Base-by-base conservation (phyloP, 768 basidiomycete species). In the Russula earlei region DNA sequence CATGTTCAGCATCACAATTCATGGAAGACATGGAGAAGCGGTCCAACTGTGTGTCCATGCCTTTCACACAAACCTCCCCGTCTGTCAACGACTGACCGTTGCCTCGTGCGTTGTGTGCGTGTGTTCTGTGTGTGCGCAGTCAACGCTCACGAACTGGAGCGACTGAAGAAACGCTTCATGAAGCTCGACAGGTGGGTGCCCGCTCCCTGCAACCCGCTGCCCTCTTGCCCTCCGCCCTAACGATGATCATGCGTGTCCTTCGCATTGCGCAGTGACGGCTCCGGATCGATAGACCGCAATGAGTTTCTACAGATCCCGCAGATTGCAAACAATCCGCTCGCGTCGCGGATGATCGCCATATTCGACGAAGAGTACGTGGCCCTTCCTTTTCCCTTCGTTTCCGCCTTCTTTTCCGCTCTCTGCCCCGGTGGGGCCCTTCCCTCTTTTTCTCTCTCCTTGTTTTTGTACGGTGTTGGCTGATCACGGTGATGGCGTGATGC, bases 241-340 rank as follows among this genome's bases (percentile, higher is more conserved):
- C 34, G 5, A 22, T 19, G 37, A 40, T 50, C 19, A 29, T 8
- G 22, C 33, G 34, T n/a, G n/a, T 19, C n/a, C 33, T 38, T 17
- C 33, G 19, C 34, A 25, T 24, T 31, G 6, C 25, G 29, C 45
- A 92, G 93, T 65, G 93, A 99, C 72, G 93, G 93, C 48, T 94
- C 91, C 29, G 96, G 96, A 59, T 93, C 94, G 20, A 95, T 99
- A 70, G 95, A 98, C 76, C 87, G 91, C 44, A 96, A 98, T 63
- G 96, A 99, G 71, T 99, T 99, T 73, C 74, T 98, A 58, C 92
- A 93, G 76, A 96, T 99, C 78, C 96, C 96, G 0, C 92, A 95
- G 75, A 98, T 98, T 65, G 95, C 95, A 20, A 93, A 91, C 55
- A 99, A 98, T 70, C 96, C 96, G 0, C 75, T 99, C 46, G 92